Percentiles rank a stretch among this genome's conserved stretches.
These are phyloP conservation scores for Candida freyschussii DNA, from an alignment of 1,139 yeast genomes.

Conservation along the genomic window DNA sequence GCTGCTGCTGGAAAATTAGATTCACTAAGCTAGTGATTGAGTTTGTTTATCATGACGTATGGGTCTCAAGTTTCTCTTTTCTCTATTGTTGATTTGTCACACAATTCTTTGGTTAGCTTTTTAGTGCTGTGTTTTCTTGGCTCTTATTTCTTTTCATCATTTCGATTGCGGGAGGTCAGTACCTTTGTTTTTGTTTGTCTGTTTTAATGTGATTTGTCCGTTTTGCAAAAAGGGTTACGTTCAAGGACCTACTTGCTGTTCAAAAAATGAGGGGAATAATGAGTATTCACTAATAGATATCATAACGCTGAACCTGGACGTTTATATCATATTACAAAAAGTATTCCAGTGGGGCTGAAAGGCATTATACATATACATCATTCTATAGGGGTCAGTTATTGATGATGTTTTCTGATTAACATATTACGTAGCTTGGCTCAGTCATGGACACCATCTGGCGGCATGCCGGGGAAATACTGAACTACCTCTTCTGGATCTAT, in stretches of 20 bases:
- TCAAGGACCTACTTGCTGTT: no score
- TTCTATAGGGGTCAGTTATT: no score
- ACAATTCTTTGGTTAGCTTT: not conserved
- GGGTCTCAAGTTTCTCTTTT: not conserved
- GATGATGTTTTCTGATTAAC: no score
- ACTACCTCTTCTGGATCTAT: conserved; percentile 24
- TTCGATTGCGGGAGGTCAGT: not conserved
- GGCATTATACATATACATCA: no score
- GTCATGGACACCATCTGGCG: conserved; percentile 18
- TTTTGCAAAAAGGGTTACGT: no score
- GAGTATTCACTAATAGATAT: no score
- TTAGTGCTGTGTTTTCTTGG: conserved; percentile 1
- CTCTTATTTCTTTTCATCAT: conserved; percentile 2
- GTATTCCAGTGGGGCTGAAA: no score
- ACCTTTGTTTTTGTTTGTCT: not conserved
- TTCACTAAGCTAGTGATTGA: conserved; percentile 14
- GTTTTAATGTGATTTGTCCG: no score
- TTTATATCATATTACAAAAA: no score
- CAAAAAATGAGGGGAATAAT: no score
- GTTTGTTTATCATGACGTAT: not conserved
- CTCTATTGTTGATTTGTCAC: not conserved
- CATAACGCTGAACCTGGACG: no score
- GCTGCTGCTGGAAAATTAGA: conserved; percentile 25
- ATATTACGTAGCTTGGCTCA: not conserved
- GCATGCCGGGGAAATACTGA: conserved; percentile 29